These are phyloP conservation scores for Metschnikowia matae DNA, from an alignment of 805 yeast genomes.

Conservation along the genomic window DNA sequence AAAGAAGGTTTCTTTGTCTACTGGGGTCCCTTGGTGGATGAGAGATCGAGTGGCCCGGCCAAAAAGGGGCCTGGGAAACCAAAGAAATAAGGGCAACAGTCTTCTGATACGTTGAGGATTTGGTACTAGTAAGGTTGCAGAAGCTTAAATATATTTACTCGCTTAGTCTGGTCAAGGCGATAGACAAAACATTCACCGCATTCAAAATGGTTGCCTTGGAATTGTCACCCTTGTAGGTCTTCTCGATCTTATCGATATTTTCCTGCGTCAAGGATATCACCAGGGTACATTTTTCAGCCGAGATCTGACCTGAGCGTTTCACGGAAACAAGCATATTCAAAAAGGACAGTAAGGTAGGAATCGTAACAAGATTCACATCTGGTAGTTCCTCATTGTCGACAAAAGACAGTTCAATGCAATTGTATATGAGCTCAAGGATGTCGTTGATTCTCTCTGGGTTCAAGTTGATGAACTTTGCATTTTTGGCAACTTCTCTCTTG, in stretches of 20 bases:
- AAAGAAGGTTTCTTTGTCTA: slow-evolving; percentile 95
- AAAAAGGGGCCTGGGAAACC: slow-evolving; percentile 27
- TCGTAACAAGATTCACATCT: slow-evolving; percentile 21
- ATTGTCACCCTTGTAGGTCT: slow-evolving; percentile 18
- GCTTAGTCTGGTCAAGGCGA: slow-evolving; percentile 33
- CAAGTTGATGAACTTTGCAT: slow-evolving; percentile 38
- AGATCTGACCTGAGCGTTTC: slow-evolving; percentile 20
- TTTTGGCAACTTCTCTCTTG: slow-evolving; percentile 19
- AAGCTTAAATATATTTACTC: not conserved
- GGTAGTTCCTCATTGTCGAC: slow-evolving; percentile 15
- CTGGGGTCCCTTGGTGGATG: slow-evolving; percentile 83
- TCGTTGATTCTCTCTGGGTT: slow-evolving; percentile 39
- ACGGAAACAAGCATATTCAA: slow-evolving; percentile 48
- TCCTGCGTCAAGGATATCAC: slow-evolving; percentile 16
- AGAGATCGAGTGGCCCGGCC: slow-evolving; percentile 21
- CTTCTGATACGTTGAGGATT: too few species aligned
- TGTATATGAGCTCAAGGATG: slow-evolving; percentile 41
- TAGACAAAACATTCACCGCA: slow-evolving; percentile 30
- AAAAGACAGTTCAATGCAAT: slow-evolving; percentile 36
- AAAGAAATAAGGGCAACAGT: slow-evolving; percentile 16
- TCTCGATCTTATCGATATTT: slow-evolving; percentile 17
- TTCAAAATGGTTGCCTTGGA: slow-evolving; percentile 22
- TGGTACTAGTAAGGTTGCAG: not conserved
- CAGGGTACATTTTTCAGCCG: slow-evolving; percentile 12
- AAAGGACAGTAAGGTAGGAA: slow-evolving; percentile 50